Conservation (phyloP, 192 early-diverging fungal genomes). For the Paraglomus brasilianum region DNA sequence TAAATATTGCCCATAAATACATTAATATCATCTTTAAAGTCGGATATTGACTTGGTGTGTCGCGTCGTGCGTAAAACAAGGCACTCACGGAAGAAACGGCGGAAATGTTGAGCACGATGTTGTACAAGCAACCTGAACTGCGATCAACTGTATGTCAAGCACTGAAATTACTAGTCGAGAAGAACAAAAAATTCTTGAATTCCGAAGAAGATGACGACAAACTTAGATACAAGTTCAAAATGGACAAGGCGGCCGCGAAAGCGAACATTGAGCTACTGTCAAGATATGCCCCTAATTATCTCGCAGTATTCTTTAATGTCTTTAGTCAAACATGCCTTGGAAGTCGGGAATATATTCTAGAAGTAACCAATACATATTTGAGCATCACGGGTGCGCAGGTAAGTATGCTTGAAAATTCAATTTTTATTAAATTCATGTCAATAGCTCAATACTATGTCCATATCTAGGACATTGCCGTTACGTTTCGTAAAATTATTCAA, state of each 20-base stretch:
- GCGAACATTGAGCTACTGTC: conserved; percentile 60
- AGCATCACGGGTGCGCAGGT: conserved; percentile 51
- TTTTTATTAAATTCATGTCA: neutral
- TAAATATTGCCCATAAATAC: no score
- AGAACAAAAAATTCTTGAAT: conserved; percentile 46
- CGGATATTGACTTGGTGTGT: no score
- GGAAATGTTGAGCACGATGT: conserved; percentile 71
- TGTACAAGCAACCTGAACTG: conserved; percentile 71
- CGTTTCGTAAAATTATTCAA: conserved; percentile 61
- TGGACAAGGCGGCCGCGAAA: conserved; percentile 53
- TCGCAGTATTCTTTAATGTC: conserved; percentile 78
- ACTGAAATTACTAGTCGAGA: conserved; percentile 62
- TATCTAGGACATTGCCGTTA: conserved; percentile 54
- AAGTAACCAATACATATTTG: conserved; percentile 69
- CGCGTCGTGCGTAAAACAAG: conserved; percentile 19
- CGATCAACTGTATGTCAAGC: conserved; percentile 77
- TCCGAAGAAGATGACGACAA: conserved; percentile 43
- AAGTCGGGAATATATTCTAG: conserved; percentile 63
- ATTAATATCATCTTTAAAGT: no score
- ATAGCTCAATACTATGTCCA: conserved; percentile 10
- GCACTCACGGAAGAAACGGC: conserved; percentile 64
- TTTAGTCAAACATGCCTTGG: conserved; percentile 65
- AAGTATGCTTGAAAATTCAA: conserved; percentile 10
- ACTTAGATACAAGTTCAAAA: conserved; percentile 45
- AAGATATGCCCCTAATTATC: conserved; percentile 66